Base-by-base conservation (phyloP, 345 rosid species). In the Diplotaxis tenuifolia region DNA sequence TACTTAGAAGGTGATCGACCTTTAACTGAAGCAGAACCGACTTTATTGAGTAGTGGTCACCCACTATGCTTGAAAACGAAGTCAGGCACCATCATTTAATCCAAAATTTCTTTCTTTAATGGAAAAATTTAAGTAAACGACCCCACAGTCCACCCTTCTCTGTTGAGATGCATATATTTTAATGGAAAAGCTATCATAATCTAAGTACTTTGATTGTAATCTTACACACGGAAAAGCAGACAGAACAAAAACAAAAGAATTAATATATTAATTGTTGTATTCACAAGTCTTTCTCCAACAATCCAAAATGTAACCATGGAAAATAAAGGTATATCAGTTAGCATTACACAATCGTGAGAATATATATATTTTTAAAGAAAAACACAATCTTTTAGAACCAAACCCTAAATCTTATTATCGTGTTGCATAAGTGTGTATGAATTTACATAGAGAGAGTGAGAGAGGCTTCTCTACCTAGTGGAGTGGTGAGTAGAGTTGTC, bases 51-150 rank as follows among this genome's bases (percentile, higher is more conserved):
- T 31, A 27, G 79, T 69, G 73, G 77, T 69, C 23, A 81, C 88
- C 90, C 84, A 79, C 85, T 78, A 85, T 83, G 87, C 96, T 88
- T 88, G 72, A 70, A 80, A 63, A 71, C 81, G 69, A 87, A 88
- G 92, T 69, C 57, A 71, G 27, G 58, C 29, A 66, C 47, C 55
- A 36, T 14, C 42, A 36, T 72, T 54, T 45, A 70, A 56, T 40
- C 53, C 15, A 23, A 29, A 71, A 67, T 71, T 45, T 70, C 68
- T 71, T 45, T 65, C 67, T 58, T 76, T 71, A 65, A 25, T 49
- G 47, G 61, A 58, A 76, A 49, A 49, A n/a, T n/a, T 56, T 22
- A 76, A 63, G 72, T 76, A 52, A 56, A 58, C 12, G 76, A 29
- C 6, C 76, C 80, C 80, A 77, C 72, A 49, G 60, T 70, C 19